phyloP scores from a whole-genome alignment of 306 rosid species.

The Ochetophila trinervis region DNA sequence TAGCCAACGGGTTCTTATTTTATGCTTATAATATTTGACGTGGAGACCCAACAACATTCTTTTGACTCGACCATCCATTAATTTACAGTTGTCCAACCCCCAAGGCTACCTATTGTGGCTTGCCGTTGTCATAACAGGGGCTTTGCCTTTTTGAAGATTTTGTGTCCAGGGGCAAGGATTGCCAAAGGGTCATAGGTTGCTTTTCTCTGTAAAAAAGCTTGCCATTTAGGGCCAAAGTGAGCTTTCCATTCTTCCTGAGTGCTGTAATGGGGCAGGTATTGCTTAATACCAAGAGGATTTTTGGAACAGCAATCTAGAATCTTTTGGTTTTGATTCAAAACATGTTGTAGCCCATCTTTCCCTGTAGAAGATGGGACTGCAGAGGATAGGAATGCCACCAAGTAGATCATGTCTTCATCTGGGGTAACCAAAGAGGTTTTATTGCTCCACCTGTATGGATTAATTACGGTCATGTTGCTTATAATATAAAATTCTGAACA shows the following conservation, averaged over 20 bases:
- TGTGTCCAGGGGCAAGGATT: conserved; percentile 90
- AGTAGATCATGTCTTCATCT: conserved; percentile 80
- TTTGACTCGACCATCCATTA: conserved; percentile 11
- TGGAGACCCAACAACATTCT: conserved; percentile 20
- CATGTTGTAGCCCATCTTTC: conserved; percentile 52
- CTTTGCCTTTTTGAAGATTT: conserved; percentile 72
- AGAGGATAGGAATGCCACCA: conserved; percentile 74
- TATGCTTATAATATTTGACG: conserved; percentile 5
- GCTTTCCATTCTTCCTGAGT: conserved; percentile 67
- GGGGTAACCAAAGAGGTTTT: conserved; percentile 82
- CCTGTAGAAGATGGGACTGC: conserved; percentile 69
- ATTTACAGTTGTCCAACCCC: conserved; percentile 16
- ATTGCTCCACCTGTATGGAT: conserved; percentile 65
- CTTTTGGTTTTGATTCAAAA: conserved; percentile 60
- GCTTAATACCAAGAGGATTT: conserved; percentile 57
- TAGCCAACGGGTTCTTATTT: conserved; percentile 4
- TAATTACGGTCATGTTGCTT: background rate
- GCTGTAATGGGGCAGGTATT: conserved; percentile 80
- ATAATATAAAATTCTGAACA: background rate
- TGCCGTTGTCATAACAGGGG: conserved; percentile 26
- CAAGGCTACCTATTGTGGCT: conserved; percentile 10
- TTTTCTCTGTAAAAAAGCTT: conserved; percentile 55
- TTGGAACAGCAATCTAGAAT: conserved; percentile 52
- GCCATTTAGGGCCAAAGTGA: conserved; percentile 82
- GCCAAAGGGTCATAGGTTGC: conserved; percentile 78